phyloP scores from a whole-genome alignment of 2,329 filamentous ascomycete genomes.

The Phialophora tarda region DNA sequence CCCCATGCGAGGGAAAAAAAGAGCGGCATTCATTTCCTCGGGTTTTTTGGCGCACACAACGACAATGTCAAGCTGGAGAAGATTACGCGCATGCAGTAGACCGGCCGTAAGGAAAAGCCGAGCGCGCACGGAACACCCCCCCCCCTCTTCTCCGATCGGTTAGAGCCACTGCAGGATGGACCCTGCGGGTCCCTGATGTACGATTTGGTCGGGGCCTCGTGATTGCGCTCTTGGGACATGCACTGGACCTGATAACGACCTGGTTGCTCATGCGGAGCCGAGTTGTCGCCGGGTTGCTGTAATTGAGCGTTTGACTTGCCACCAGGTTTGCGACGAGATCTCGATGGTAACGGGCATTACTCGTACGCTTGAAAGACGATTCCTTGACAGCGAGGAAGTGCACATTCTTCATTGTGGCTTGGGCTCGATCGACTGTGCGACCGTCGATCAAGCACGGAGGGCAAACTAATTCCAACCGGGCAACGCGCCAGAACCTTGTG shows the following conservation, averaged over 20 bases:
- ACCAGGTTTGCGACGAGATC: neutral
- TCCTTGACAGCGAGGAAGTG: neutral
- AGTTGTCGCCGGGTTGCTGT: slow-evolving; percentile 8
- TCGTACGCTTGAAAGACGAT: neutral
- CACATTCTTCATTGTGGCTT: neutral
- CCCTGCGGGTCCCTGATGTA: slow-evolving; percentile 9
- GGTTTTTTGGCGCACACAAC: neutral
- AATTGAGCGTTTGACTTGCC: neutral
- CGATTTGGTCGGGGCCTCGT: slow-evolving; percentile 5
- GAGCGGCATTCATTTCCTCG: neutral
- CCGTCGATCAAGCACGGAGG: slow-evolving; percentile 2
- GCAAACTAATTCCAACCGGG: slow-evolving; percentile 2
- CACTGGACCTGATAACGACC: neutral
- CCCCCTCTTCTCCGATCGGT: slow-evolving; percentile 11
- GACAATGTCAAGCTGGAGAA: slow-evolving; percentile 2
- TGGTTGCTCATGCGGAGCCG: neutral
- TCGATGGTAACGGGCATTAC: neutral
- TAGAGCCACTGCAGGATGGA: neutral
- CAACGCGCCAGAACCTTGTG: neutral
- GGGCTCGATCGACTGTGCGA: neutral
- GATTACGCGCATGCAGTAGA: slow-evolving; percentile 1
- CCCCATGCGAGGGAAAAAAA: slow-evolving; percentile 1
- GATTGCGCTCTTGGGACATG: neutral
- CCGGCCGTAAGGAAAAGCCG: slow-evolving; percentile 23
- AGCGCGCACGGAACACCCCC: neutral